A percentile compares a stretch with the other conserved stretches of the same genome.
phyloP scores from a whole-genome alignment of 169 alveolate genomes.

The Theileria annulata region DNA sequence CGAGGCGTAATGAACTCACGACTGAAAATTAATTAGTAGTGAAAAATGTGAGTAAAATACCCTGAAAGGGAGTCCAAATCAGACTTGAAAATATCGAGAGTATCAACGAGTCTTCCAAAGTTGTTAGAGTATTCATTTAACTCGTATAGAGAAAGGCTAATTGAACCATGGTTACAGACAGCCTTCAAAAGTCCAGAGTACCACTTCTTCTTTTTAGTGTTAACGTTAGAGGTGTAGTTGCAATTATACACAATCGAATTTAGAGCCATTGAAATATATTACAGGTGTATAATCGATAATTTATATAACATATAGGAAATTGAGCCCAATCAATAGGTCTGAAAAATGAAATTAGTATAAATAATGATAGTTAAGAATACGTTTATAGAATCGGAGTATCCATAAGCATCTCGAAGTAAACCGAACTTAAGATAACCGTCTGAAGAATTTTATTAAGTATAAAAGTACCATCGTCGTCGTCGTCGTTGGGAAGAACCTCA shows the following conservation, averaged over 20 bases:
- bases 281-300: neutral
- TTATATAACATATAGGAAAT: neutral
- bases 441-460: neutral
- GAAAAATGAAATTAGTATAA: neutral
- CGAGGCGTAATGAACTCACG: slow-evolving; percentile 19
- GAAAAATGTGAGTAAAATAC: neutral
- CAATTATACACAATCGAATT: slow-evolving; percentile 27
- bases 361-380: neutral
- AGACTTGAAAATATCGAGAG: slow-evolving; percentile 36
- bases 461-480: slow-evolving; percentile 43
- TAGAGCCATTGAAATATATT: neutral
- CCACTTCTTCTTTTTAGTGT: slow-evolving; percentile 47
- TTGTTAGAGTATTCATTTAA: neutral
- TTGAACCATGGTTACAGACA: slow-evolving; percentile 36
- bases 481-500: slow-evolving; percentile 58
- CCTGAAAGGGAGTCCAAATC: slow-evolving; percentile 23
- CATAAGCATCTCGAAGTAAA: slow-evolving; percentile 48
- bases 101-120: slow-evolving; percentile 30
- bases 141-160: slow-evolving; percentile 40
- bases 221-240: slow-evolving; percentile 39
- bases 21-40: neutral
- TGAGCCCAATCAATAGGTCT: neutral
- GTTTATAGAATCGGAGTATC: slow-evolving; percentile 28
- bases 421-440: slow-evolving; percentile 36
- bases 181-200: slow-evolving; percentile 41